A percentile compares a stretch with the other conserved stretches of the same genome.
phyloP scores from a whole-genome alignment of 345 rosid genomes.

The Clausena lansium region DNA sequence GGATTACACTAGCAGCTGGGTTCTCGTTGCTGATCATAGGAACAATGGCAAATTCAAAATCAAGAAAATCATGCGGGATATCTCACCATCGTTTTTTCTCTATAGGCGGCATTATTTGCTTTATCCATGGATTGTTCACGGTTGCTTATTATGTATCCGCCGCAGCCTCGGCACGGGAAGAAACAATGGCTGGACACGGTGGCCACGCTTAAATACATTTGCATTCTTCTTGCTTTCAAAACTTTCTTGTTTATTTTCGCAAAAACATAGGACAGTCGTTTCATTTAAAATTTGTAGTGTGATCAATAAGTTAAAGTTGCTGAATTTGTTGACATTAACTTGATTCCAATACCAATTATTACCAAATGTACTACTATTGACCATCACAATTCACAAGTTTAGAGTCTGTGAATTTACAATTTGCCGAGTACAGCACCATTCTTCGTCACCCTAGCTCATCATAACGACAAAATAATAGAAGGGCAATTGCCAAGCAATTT shows the following conservation, averaged over 20 bases:
- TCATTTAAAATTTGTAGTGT: background rate
- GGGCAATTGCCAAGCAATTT: background rate
- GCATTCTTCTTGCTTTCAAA: background rate
- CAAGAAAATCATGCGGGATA: conserved; percentile 64
- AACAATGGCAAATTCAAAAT: conserved; percentile 58
- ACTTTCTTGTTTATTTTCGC: background rate
- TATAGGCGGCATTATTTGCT: conserved; percentile 77
- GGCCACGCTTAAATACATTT: conserved; percentile 14
- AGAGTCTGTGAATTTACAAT: background rate
- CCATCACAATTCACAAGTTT: background rate
- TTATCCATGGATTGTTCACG: conserved; percentile 71
- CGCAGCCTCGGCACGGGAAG: conserved; percentile 52
- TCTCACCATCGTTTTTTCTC: conserved; percentile 59
- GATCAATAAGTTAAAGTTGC: background rate
- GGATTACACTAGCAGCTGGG: conserved; percentile 66
- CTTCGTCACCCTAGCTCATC: background rate
- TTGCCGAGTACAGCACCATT: background rate
- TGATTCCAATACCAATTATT: background rate
- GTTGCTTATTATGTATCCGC: conserved; percentile 78
- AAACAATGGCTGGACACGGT: background rate
- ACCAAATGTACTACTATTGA: background rate
- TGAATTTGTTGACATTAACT: background rate
- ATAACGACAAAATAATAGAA: background rate
- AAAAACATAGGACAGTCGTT: background rate
- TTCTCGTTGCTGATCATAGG: conserved; percentile 77